Evolutionary conservation across 805 yeast genomes (phyloP).

Genomic region (Yarrowia porcina): DNA sequence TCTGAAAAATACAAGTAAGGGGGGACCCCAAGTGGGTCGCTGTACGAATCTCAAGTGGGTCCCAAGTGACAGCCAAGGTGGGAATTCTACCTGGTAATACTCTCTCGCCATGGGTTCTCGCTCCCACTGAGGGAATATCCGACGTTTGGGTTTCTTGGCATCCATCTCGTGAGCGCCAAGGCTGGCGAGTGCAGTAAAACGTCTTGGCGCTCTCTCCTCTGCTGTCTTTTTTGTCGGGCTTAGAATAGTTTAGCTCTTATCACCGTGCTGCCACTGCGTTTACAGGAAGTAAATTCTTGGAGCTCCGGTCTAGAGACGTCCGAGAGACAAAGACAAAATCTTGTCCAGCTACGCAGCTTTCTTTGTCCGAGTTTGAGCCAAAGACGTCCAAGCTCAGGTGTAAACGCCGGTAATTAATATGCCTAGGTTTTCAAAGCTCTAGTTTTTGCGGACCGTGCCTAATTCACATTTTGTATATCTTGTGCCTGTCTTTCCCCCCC

Average conservation of each 20-base stretch:
- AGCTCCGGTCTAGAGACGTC: conserved; percentile 14
- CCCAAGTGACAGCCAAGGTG: no score
- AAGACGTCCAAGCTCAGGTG: conserved; percentile 1
- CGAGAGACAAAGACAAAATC: conserved; percentile 15
- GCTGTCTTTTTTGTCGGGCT: conserved; percentile 7
- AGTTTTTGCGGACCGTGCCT: conserved; percentile 22
- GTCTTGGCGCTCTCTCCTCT: not conserved
- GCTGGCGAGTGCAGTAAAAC: not conserved
- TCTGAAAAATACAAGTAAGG: no score
- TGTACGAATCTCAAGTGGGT: no score
- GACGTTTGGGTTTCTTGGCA: conserved; percentile 5
- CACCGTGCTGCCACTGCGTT: conserved; percentile 13
- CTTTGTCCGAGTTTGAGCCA: conserved; percentile 3
- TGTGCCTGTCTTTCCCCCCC: conserved; percentile 13
- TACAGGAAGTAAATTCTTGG: conserved; percentile 6
- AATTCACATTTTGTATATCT: conserved; percentile 15
- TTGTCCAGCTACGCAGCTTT: conserved; percentile 9
- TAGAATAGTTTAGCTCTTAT: conserved; percentile 12
- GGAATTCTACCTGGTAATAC: no score
- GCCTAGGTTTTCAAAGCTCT: conserved; percentile 18
- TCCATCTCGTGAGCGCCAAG: conserved; percentile 21
- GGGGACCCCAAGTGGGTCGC: no score
- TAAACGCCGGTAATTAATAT: conserved; percentile 22
- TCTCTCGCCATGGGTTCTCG: no score
- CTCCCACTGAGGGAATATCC: conserved; percentile 14